These are phyloP conservation scores for Floccularia luteovirens DNA, from an alignment of 768 basidiomycete species.

Conservation along the genomic window DNA sequence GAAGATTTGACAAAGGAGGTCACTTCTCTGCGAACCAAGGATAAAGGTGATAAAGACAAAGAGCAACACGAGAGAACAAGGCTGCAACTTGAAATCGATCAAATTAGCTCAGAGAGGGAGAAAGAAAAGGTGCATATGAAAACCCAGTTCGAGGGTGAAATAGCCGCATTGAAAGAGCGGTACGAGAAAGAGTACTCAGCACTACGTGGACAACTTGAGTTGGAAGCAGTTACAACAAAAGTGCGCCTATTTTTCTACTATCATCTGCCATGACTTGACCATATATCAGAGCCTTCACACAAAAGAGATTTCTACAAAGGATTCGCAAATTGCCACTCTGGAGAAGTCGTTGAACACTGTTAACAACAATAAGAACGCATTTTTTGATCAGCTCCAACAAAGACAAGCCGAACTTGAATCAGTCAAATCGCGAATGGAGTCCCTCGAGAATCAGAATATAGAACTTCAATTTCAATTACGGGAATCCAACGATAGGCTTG, in stretches of 20 bases:
- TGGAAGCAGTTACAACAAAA: conserved; percentile 70
- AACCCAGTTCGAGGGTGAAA: conserved; percentile 68
- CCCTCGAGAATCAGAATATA: conserved; percentile 66
- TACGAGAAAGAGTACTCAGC: conserved; percentile 69
- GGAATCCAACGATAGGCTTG: conserved; percentile 67
- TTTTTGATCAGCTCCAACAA: conserved; percentile 83
- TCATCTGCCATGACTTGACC: conserved; percentile 4
- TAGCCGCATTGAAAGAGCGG: conserved; percentile 48
- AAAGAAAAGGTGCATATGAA: conserved; percentile 51
- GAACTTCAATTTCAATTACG: conserved; percentile 85
- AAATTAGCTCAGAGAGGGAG: conserved; percentile 54
- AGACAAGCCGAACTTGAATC: conserved; percentile 90
- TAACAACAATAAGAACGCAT: conserved; percentile 63
- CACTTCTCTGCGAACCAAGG: conserved; percentile 41
- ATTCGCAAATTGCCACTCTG: conserved; percentile 57
- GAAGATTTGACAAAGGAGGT: conserved; percentile 69
- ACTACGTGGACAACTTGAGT: conserved; percentile 65
- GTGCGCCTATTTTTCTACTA: conserved; percentile 26
- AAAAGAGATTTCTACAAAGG: conserved; percentile 57
- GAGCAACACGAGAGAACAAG: conserved; percentile 45
- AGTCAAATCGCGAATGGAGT: conserved; percentile 66
- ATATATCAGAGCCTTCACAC: conserved; percentile 50
- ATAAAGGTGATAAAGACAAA: conserved; percentile 44
- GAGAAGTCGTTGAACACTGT: conserved; percentile 66
- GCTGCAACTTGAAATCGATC: conserved; percentile 60